Conservation (phyloP, 257 asterid genomes). For the Asclepias syriaca region DNA sequence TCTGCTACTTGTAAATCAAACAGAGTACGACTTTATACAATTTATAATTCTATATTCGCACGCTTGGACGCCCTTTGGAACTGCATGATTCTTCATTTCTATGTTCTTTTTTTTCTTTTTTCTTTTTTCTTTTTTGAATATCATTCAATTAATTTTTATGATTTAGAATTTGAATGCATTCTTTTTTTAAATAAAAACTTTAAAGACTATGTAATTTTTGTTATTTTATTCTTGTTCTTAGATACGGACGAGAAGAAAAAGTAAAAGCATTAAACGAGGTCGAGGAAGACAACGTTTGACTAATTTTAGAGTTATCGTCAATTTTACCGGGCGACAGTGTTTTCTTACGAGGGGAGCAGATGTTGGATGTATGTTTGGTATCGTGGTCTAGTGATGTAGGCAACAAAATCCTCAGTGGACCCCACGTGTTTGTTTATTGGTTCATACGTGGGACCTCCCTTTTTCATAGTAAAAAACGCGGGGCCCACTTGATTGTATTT, state of each 20-base stretch:
- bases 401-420: not conserved
- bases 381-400: not conserved
- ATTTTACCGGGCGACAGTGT: constrained; percentile 3
- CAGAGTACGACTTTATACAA: constrained; percentile 6
- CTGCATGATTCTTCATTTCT: constrained; percentile 7
- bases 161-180: too few species aligned
- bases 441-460: not conserved
- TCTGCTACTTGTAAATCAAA: not conserved
- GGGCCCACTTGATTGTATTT: not conserved
- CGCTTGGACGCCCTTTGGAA: constrained; percentile 17
- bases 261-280: too few species aligned
- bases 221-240: too few species aligned
- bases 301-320: too few species aligned
- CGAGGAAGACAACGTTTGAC: too few species aligned
- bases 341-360: not conserved
- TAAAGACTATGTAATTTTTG: too few species aligned
- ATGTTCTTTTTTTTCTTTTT: not conserved
- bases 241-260: too few species aligned
- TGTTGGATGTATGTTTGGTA: not conserved
- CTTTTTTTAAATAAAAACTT: too few species aligned
- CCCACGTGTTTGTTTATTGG: not conserved
- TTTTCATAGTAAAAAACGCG: not conserved
- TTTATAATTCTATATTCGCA: constrained; percentile 16
- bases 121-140: not conserved
- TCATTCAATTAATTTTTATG: too few species aligned